Conservation (phyloP, 192 early-diverging fungal species). For the Backusella macrospora region DNA sequence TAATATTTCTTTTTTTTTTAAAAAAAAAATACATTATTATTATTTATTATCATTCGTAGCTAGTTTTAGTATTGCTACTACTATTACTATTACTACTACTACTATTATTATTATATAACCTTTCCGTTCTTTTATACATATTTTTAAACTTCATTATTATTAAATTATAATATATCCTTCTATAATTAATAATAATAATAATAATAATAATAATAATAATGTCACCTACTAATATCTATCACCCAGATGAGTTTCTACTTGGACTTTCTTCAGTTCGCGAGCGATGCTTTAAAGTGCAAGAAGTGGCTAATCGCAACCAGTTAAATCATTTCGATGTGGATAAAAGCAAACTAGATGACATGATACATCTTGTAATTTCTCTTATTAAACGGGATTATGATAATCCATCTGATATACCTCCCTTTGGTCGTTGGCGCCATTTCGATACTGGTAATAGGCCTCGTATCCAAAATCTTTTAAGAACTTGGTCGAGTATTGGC, state of each 20-base stretch:
- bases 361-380: slow-evolving; percentile 65
- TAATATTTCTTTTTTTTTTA: neutral
- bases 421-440: slow-evolving; percentile 89
- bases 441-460: slow-evolving; percentile 64
- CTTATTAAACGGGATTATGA: slow-evolving; percentile 44
- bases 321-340: slow-evolving; percentile 82
- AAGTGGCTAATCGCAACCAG: slow-evolving; percentile 52
- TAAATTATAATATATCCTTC: neutral
- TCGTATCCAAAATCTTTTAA: slow-evolving; percentile 55
- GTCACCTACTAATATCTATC: slow-evolving; percentile 5
- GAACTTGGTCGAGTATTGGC: slow-evolving; percentile 46
- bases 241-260: slow-evolving; percentile 51
- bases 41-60: too few species aligned
- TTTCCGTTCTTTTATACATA: neutral
- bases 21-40: neutral
- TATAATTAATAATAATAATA: neutral
- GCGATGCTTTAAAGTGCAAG: slow-evolving; percentile 64
- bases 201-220: neutral
- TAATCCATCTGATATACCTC: slow-evolving; percentile 71
- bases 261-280: slow-evolving; percentile 76
- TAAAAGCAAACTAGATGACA: slow-evolving; percentile 60
- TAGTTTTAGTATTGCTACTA: neutral
- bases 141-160: neutral
- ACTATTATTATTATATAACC: neutral
- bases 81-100: neutral